Evolutionary conservation across 192 early-diverging fungal species (phyloP).

Genomic region (Coemansia sp.): DNA sequence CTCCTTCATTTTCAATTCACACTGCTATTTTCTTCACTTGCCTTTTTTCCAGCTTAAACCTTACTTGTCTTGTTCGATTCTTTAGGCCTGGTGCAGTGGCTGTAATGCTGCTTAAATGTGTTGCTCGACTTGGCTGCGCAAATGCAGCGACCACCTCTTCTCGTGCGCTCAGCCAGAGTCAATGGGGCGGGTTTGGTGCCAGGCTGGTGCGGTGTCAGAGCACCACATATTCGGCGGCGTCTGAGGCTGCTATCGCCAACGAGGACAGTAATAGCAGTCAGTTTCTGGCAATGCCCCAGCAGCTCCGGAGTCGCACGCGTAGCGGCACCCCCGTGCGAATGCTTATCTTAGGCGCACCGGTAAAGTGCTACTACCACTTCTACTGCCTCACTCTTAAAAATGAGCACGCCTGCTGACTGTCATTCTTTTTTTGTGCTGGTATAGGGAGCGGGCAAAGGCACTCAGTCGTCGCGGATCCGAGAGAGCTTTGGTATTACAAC

Average conservation of each 20-base stretch:
- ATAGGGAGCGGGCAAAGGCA: conserved; percentile 85
- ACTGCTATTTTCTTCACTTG: neutral
- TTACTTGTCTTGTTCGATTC: neutral
- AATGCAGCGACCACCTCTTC: neutral
- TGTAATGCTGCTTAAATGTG: neutral
- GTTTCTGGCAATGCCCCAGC: conserved; percentile 2
- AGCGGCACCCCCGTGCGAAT: conserved; percentile 58
- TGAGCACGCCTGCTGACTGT: too few species aligned
- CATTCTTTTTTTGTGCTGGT: too few species aligned
- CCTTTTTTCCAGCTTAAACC: neutral
- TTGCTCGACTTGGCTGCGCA: neutral
- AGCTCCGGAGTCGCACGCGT: conserved; percentile 18
- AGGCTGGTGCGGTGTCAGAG: conserved; percentile 9
- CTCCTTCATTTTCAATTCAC: neutral
- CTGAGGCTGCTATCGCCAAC: conserved; percentile 3
- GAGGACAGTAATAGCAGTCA: neutral
- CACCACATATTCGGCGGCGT: conserved; percentile 14
- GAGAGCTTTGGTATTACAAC: conserved; percentile 63
- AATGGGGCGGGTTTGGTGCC: neutral
- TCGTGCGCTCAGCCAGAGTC: neutral
- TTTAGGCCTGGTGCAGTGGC: neutral
- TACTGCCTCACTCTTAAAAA: too few species aligned
- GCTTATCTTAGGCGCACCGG: conserved; percentile 72
- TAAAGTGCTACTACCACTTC: conserved; percentile 30
- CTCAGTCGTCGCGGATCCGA: conserved; percentile 76